phyloP scores from a whole-genome alignment of 305 asterid genomes.

The Solanum hybrid region DNA sequence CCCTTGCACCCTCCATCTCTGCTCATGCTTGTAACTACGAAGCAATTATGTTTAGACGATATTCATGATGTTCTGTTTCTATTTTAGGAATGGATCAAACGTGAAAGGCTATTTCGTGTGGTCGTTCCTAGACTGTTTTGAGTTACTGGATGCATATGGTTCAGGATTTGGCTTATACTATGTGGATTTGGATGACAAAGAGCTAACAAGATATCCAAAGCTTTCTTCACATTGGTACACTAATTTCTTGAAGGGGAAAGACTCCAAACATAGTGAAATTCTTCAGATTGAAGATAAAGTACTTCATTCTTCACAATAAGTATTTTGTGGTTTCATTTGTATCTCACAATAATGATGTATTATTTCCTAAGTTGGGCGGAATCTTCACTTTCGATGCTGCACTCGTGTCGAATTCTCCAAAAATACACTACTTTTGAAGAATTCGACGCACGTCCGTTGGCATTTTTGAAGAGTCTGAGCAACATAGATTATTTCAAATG shows the following conservation, averaged over 20 bases:
- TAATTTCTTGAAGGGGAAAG: slow-evolving; percentile 13
- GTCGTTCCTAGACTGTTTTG: slow-evolving; percentile 23
- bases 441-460: accelerated
- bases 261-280: not conserved
- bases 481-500: not conserved
- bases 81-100: slow-evolving; percentile 24
- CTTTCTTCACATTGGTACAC: slow-evolving; percentile 20
- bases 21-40: not conserved
- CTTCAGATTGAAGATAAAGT: not conserved
- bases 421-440: too few species aligned
- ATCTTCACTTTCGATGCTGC: not conserved
- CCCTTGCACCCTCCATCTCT: not conserved
- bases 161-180: slow-evolving; percentile 16
- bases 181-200: slow-evolving; percentile 20
- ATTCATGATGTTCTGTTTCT: not conserved
- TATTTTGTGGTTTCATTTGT: not conserved
- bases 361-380: not conserved
- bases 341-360: not conserved
- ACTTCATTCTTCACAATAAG: not conserved
- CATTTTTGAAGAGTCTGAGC: not conserved
- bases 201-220: slow-evolving; percentile 16
- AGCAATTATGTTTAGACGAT: not conserved
- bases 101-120: slow-evolving; percentile 23
- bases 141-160: slow-evolving; percentile 12
- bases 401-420: not conserved